These are phyloP conservation scores for Penicillium nucicola DNA, from an alignment of 495 filamentous ascomycete species.

Conservation along the genomic window DNA sequence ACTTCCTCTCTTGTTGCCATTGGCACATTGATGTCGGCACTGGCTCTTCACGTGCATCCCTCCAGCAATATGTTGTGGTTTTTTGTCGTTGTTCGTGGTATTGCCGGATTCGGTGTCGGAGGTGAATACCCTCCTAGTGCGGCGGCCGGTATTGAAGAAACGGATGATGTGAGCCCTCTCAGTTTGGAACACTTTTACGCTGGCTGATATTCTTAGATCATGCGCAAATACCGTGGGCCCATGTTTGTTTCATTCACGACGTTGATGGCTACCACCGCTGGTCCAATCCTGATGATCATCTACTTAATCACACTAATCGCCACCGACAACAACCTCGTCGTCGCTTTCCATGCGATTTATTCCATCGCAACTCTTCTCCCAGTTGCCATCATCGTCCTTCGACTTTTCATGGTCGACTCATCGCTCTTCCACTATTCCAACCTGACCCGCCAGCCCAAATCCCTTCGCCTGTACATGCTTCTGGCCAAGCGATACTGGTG, in stretches of 20 bases:
- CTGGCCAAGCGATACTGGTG: slow-evolving; percentile 27
- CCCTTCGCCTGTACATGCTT: slow-evolving; percentile 21
- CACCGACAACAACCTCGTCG: slow-evolving; percentile 29
- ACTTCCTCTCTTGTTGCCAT: slow-evolving; percentile 32
- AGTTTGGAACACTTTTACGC: too few species aligned
- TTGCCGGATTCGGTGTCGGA: slow-evolving; percentile 33
- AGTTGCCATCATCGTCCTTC: slow-evolving; percentile 24
- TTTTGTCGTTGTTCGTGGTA: slow-evolving; percentile 31
- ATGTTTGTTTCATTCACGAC: slow-evolving; percentile 36
- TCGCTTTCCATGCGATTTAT: slow-evolving; percentile 33
- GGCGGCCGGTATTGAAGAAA: slow-evolving; percentile 32
- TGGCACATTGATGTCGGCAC: slow-evolving; percentile 33
- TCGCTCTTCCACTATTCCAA: slow-evolving; percentile 31
- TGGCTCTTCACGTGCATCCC: slow-evolving; percentile 30
- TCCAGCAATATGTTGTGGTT: slow-evolving; percentile 36
- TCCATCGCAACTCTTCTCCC: slow-evolving; percentile 32
- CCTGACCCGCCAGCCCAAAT: slow-evolving; percentile 18
- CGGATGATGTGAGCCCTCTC: slow-evolving; percentile 28
- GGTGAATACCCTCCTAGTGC: slow-evolving; percentile 36
- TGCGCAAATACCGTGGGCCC: slow-evolving; percentile 26
- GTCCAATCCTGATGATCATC: slow-evolving; percentile 32
- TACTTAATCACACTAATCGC: slow-evolving; percentile 32
- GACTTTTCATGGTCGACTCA: slow-evolving; percentile 34
- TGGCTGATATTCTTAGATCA: too few species aligned
- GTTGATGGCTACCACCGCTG: slow-evolving; percentile 32